These are phyloP conservation scores for Fusarium nanum DNA, from an alignment of 2,329 filamentous ascomycete genomes.

Conservation along the genomic window DNA sequence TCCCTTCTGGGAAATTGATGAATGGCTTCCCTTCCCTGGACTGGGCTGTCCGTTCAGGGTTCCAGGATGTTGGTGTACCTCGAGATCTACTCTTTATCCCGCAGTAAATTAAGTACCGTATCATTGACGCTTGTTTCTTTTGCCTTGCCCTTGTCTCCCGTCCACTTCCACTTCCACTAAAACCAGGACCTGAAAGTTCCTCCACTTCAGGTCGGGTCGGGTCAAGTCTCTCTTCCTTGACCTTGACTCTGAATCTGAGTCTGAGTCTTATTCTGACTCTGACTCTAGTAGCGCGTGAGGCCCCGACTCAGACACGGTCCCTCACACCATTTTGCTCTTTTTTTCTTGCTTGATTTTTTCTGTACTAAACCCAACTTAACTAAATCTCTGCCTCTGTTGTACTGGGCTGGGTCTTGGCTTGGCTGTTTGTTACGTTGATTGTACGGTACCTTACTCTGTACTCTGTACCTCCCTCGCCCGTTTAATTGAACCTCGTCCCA, in stretches of 20 bases:
- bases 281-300: constrained; percentile 36
- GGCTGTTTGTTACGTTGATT: constrained; percentile 20
- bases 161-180: constrained; percentile 20
- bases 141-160: constrained; percentile 17
- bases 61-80: constrained; percentile 8
- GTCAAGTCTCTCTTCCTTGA: constrained; percentile 4
- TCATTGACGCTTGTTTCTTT: constrained; percentile 30
- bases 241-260: constrained; percentile 20
- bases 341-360: constrained; percentile 11
- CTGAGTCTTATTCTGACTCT: constrained; percentile 17
- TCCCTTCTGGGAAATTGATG: constrained; percentile 29
- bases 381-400: constrained; percentile 6
- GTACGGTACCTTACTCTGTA: background rate
- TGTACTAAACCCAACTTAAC: constrained; percentile 22
- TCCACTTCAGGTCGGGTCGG: constrained; percentile 14
- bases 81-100: constrained; percentile 14
- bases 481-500: constrained; percentile 35
- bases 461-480: constrained; percentile 13
- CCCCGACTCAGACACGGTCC: constrained; percentile 45
- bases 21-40: constrained; percentile 21
- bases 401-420: background rate
- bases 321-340: constrained; percentile 38
- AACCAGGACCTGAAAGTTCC: constrained; percentile 26
- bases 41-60: constrained; percentile 1
- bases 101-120: constrained; percentile 23